Evolutionary conservation across 768 basidiomycete genomes (phyloP).

Genomic region (Auricularia heimuer): DNA sequence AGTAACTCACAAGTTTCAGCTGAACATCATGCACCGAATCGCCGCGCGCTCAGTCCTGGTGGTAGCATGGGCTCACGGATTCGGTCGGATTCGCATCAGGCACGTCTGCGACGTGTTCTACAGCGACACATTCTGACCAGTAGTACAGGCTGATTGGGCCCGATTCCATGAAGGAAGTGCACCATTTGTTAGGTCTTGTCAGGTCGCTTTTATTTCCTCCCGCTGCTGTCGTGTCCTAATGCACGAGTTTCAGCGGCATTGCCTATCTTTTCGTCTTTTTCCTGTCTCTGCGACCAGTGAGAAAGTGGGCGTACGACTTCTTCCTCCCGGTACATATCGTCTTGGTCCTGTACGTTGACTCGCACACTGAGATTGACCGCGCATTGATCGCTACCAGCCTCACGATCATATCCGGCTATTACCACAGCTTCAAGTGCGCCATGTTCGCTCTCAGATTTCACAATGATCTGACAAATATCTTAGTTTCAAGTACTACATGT

Average conservation of each 20-base stretch:
- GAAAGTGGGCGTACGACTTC: constrained; percentile 32
- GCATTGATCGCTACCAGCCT: background rate
- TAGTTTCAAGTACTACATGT: constrained; percentile 26
- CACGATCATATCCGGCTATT: background rate
- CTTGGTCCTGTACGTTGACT: constrained; percentile 16
- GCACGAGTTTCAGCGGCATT: background rate
- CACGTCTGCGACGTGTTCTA: background rate
- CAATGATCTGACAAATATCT: constrained; percentile 19
- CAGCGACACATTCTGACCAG: background rate
- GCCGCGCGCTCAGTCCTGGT: constrained; percentile 32
- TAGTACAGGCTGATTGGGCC: background rate
- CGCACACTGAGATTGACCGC: background rate
- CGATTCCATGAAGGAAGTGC: background rate
- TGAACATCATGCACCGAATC: constrained; percentile 38
- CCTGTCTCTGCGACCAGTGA: constrained; percentile 31
- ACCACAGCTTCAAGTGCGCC: background rate
- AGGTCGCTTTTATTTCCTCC: background rate
- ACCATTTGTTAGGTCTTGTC: background rate
- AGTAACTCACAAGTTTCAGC: constrained; percentile 16
- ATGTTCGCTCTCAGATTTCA: background rate
- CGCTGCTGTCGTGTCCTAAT: background rate
- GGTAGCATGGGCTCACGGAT: constrained; percentile 36
- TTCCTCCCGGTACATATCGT: constrained; percentile 22
- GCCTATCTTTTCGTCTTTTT: constrained; percentile 11
- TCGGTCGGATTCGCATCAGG: constrained; percentile 15